Conservation (phyloP, 140 eudicot genomes). For the Stevia rebaudiana region DNA sequence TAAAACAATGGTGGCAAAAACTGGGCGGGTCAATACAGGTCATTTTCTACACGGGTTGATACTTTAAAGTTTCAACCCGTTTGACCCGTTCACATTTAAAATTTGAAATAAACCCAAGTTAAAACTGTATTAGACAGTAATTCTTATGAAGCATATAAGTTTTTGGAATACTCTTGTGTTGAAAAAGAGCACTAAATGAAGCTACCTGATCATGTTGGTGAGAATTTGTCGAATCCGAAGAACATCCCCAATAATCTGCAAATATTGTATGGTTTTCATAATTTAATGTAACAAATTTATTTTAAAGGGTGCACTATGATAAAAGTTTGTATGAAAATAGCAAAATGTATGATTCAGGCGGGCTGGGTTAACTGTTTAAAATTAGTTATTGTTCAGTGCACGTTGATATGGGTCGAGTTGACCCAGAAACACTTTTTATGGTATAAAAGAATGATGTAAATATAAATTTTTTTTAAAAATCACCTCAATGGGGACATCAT, state of each 20-base stretch:
- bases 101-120: not conserved
- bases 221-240: slow-evolving; percentile 91
- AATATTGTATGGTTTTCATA: slow-evolving; percentile 1
- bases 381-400: not conserved
- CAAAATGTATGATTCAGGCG: not conserved
- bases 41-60: not conserved
- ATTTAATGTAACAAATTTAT: not conserved
- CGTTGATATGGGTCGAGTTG: not conserved
- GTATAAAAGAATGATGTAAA: not conserved
- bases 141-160: not conserved
- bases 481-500: slow-evolving; percentile 84
- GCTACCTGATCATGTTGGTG: slow-evolving; percentile 87
- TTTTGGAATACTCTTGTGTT: not conserved
- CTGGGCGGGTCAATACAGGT: not conserved
- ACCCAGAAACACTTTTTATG: not conserved
- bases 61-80: not conserved
- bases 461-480: not conserved
- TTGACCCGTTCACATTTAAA: not conserved
- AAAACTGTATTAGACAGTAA: not conserved
- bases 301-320: too few relatives aligned
- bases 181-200: not conserved
- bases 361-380: not conserved
- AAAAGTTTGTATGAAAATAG: not conserved
- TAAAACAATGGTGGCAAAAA: not conserved
- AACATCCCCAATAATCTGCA: slow-evolving; percentile 90